Evolutionary conservation across 2,329 filamentous ascomycete genomes (phyloP), one percentile per base, ranked within the genome.

Genomic region (Fonsecaea pedrosoi): DNA sequence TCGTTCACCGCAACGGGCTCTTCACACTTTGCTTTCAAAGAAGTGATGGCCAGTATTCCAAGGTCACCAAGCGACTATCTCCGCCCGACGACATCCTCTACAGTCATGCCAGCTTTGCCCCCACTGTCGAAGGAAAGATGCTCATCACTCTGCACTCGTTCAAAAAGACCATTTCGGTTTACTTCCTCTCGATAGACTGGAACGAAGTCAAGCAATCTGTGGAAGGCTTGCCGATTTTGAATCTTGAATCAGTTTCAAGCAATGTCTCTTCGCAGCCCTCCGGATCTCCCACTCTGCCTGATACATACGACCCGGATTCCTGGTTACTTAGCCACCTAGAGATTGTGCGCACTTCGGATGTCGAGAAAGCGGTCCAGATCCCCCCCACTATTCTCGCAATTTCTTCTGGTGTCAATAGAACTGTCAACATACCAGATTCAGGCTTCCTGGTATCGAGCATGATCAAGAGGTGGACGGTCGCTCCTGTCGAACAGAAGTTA

Each of bases 381-480:
- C 81, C 85, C 40, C 87, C 89, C 0, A 86, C 89, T 42, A 83
- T 97, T 21, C 77, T 97, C 38, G 89, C 90, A 0, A 85, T 94
- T 35, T 92, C 92, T 67, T 90, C 90, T 9, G 85, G 85, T 73
- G 78, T 85, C 60, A 84, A 83, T 62, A 78, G 79, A 69, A 80
- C 82, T 63, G 83, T 81, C 70, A 79, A 79, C 60, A 79, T 79
- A 61, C 83, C 84, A 35, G 83, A 89, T 35, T 88, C 86, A 61
- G 84, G 85, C 50, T 87, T 89, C 70, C 87, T 89, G 37, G 82
- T 87, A 0, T 87, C 90, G 72, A 96, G 89, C 71, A 86, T 94
- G 48, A 83, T 98, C 69, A 89, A 92, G 69, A 86, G 90, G 69
- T 98, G 94, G 94, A 90, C 95, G 72, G 77, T 94, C 9, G 83